Evolutionary conservation across 306 rosid species (phyloP), one percentile per base, ranked within the genome.

Genomic region (Gleditsia sinensis): DNA sequence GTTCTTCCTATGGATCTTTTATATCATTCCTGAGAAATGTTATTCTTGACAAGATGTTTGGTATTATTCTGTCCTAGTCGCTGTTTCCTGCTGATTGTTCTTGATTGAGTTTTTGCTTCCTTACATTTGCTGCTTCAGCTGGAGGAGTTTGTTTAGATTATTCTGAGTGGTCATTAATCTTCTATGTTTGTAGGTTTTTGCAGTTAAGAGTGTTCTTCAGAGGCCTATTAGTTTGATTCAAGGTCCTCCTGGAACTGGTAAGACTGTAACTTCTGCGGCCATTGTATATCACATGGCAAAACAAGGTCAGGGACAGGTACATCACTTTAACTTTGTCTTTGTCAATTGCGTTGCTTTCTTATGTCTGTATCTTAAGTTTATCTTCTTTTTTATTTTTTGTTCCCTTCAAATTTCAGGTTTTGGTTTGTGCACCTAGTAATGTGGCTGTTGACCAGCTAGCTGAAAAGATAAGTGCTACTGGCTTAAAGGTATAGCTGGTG

Each of bases 281-380:
- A 92, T 95, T 74, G 98, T 95, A 62, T 95, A 95, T 86, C 99
- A 95, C 89, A 95, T 95, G 99, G 99, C 99, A 72, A 95, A 95
- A 85, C 99, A 95, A 85, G 98, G 97, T 70, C 99, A 95, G 84
- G 99, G 99, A 36, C 99, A 95, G 92, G 98, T 91, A 77, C 63
- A 66, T 34, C 68, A 43, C 59, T 12, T 50, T 11, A 34, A 36
- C 12, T 16, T 30, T 19, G 13, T 17, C 10, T 42, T 25, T 25
- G 32, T 39, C 36, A 17, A 37, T 36, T 30, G 16, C n/a, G 48
- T 66, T 67, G 62, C 16, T 34, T 9, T 56, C 11, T 6, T 30
- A 46, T 63, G 33, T 48, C 32, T 61, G 2, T 76, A 16, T 67
- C 32, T 24, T 30, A 19, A 23, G 39, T 39, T 46, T 55, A 1